phyloP scores from a whole-genome alignment of 2,329 filamentous ascomycete genomes.

The Aureobasidium subglaciale region DNA sequence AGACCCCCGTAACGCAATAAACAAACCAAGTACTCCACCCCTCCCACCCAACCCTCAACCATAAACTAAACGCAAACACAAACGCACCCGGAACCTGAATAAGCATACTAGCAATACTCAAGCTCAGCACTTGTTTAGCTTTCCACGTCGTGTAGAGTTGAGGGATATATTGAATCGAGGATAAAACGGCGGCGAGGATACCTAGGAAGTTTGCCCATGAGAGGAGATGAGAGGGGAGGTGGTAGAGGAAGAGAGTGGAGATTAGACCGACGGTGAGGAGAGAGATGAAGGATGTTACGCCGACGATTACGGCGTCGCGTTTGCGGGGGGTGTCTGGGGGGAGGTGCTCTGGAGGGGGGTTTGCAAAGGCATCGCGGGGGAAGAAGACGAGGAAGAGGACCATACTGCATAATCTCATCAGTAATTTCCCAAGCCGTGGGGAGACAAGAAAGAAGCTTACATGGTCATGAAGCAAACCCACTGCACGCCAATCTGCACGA shows the following conservation, averaged over 20 bases:
- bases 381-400: slow-evolving; percentile 94
- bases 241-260: slow-evolving; percentile 58
- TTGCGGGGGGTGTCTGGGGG: slow-evolving; percentile 49
- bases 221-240: slow-evolving; percentile 57
- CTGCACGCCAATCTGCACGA: slow-evolving; percentile 84
- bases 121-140: slow-evolving; percentile 76
- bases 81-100: slow-evolving; percentile 94
- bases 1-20: slow-evolving; percentile 73
- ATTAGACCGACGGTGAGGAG: slow-evolving; percentile 62
- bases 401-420: slow-evolving; percentile 49
- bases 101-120: slow-evolving; percentile 97
- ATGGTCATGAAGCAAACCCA: slow-evolving; percentile 89
- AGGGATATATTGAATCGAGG: slow-evolving; percentile 85
- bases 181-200: slow-evolving; percentile 67
- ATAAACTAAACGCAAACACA: slow-evolving; percentile 76
- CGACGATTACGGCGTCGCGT: slow-evolving; percentile 71
- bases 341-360: slow-evolving; percentile 35
- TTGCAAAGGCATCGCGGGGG: slow-evolving; percentile 47
- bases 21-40: slow-evolving; percentile 97
- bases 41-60: slow-evolving; percentile 61
- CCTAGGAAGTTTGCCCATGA: slow-evolving; percentile 83
- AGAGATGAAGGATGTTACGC: slow-evolving; percentile 65
- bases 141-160: slow-evolving; percentile 90
- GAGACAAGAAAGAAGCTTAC: slow-evolving; percentile 46
- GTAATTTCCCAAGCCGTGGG: not conserved